Base-by-base conservation (phyloP, 2,329 filamentous ascomycete species). In the Bipolaris sorokiniana region DNA sequence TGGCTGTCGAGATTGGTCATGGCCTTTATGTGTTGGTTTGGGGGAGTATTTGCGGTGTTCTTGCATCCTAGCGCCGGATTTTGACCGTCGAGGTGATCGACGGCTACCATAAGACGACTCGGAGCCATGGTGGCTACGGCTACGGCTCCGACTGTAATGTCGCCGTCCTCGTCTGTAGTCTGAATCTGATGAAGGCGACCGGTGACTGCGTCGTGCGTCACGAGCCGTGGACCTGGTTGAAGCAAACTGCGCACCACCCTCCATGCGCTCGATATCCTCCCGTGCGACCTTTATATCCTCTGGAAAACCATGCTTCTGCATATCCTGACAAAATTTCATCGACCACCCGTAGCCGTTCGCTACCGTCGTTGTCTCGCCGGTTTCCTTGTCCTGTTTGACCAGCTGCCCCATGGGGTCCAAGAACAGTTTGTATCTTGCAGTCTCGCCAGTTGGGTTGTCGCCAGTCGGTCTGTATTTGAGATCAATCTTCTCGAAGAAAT, bases 331-430 rank as follows among this genome's bases (percentile, higher is more conserved):
- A 65, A 96, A 95, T 1, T 81, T 80, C 37, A 85, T 84, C 5
- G 91, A 94, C 92, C 92, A 96, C 59, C 92, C 92, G 71, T 96
- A 96, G 74, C 96, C 96, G 0, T 90, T 91, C 61, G 91, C 88
- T 1, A 88, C 88, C 6, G 83, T 81, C 6, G 88, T 72, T 1
- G 88, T 77, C 2, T 89, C 85, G 0, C 88, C 88, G 0, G 85
- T 89, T n/a, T 85, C 78, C 63, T 88, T 86, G 65, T 92, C 87
- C 2, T 85, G 16, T 87, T 78, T 50, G 31, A 91, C 80, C 15
- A 83, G 78, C 71, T 95, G 89, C 10, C 91, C 92, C 56, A 95
- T 81, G 62, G 89, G 87, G 69, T 91, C 89, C n/a, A 94, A 46
- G 44, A 53, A 66, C 6, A 73, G 41, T 13, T 61, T 78, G 62